Percentiles rank a stretch among this genome's conserved stretches.
These are phyloP conservation scores for Rutstroemia sp. DNA, from an alignment of 2,329 filamentous ascomycete species.

Conservation along the genomic window DNA sequence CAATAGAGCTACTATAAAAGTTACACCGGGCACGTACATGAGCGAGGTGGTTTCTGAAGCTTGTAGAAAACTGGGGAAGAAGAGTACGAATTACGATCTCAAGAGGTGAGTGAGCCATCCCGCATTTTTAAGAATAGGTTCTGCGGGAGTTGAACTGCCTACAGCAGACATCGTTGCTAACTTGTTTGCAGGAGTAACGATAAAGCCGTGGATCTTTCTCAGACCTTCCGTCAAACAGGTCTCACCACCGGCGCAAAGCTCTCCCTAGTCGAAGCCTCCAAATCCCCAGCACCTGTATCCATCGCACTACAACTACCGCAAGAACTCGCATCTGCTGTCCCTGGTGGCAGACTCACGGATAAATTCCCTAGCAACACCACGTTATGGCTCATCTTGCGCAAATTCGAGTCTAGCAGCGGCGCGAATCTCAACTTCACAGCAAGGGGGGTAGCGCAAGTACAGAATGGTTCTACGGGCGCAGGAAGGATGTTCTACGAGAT, in stretches of 20 bases:
- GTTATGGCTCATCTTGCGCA: slow-evolving; percentile 81
- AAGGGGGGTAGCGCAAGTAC: slow-evolving; percentile 61
- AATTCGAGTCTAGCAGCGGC: slow-evolving; percentile 67
- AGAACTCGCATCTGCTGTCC: slow-evolving; percentile 55
- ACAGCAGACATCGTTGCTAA: slow-evolving; percentile 9
- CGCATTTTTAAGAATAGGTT: not conserved
- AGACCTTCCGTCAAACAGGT: slow-evolving; percentile 75
- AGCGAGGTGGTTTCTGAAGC: slow-evolving; percentile 83
- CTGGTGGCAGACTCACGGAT: slow-evolving; percentile 64
- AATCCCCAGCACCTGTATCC: slow-evolving; percentile 76
- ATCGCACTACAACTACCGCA: slow-evolving; percentile 82
- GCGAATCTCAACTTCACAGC: slow-evolving; percentile 74
- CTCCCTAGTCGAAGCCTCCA: slow-evolving; percentile 81
- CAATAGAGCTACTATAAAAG: slow-evolving; percentile 73
- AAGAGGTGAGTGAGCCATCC: slow-evolving; percentile 56
- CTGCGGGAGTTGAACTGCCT: not conserved
- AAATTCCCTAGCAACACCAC: slow-evolving; percentile 86
- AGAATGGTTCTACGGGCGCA: slow-evolving; percentile 42
- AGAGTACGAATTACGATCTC: slow-evolving; percentile 66
- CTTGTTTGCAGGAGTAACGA: slow-evolving; percentile 59
- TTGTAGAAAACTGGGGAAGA: slow-evolving; percentile 61
- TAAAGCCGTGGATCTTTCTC: slow-evolving; percentile 77
- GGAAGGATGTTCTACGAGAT: slow-evolving; percentile 84
- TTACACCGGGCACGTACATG: slow-evolving; percentile 71
- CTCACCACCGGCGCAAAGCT: slow-evolving; percentile 82